Evolutionary conservation across 805 yeast genomes (phyloP).

Genomic region (Kuraishia capsulata): DNA sequence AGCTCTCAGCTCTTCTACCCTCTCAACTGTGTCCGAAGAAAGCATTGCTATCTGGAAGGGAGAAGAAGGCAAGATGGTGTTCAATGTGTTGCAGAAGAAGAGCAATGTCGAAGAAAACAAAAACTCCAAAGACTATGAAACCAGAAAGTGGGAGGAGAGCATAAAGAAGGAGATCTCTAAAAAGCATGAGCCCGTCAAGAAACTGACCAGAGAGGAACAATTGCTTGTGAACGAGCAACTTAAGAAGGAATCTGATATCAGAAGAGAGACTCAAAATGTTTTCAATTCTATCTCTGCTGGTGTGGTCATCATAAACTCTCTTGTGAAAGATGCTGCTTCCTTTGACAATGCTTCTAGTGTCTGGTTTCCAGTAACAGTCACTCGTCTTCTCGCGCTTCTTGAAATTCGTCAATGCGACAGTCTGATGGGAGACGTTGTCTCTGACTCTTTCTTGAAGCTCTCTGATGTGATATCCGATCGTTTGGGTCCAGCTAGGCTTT

Average conservation of each 20-base stretch:
- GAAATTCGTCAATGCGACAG: slow-evolving; percentile 19
- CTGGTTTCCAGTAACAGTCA: slow-evolving; percentile 71
- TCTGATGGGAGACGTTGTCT: slow-evolving; percentile 21
- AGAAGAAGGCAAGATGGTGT: slow-evolving; percentile 59
- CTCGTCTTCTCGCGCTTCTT: slow-evolving; percentile 35
- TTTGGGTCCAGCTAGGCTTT: slow-evolving; percentile 37
- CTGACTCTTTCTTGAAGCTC: slow-evolving; percentile 38
- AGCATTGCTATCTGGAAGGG: slow-evolving; percentile 61
- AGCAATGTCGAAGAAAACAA: slow-evolving; percentile 43
- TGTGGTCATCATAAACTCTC: slow-evolving; percentile 39
- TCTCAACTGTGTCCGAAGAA: slow-evolving; percentile 33
- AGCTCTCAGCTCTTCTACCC: slow-evolving; percentile 28
- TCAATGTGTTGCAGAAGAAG: slow-evolving; percentile 45
- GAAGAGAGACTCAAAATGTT: slow-evolving; percentile 32
- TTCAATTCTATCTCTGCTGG: slow-evolving; percentile 36
- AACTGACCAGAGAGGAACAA: slow-evolving; percentile 73
- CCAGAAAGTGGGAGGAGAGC: slow-evolving; percentile 82
- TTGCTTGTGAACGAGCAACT: slow-evolving; percentile 52
- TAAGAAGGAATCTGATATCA: slow-evolving; percentile 46
- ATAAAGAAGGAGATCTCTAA: slow-evolving; percentile 69
- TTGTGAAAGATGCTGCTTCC: slow-evolving; percentile 37
- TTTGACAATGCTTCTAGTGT: slow-evolving; percentile 54
- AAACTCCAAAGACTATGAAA: slow-evolving; percentile 78
- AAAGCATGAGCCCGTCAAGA: slow-evolving; percentile 32
- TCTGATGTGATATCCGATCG: slow-evolving; percentile 44